Conservation (phyloP, 2,329 filamentous ascomycete species). For the Sclerotinia nivalis region DNA sequence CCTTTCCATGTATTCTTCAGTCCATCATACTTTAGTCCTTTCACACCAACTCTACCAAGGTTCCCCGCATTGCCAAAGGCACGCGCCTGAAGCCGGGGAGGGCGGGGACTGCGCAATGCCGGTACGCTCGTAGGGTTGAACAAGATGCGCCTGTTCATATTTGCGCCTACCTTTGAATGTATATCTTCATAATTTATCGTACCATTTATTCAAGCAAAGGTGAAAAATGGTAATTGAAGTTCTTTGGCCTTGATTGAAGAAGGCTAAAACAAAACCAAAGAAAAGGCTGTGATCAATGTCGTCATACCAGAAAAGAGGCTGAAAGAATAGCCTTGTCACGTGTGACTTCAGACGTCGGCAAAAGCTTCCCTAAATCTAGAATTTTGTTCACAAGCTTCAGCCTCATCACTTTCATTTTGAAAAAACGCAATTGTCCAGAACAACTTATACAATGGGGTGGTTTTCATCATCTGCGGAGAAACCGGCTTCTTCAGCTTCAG, state of each 20-base stretch:
- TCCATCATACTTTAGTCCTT: constrained; percentile 22
- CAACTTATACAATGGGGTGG: constrained; percentile 57
- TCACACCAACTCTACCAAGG: constrained; percentile 25
- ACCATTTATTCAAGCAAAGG: neutral
- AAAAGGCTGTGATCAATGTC: neutral
- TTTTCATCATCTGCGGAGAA: constrained; percentile 51
- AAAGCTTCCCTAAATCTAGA: constrained; percentile 20
- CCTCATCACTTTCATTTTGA: constrained; percentile 11
- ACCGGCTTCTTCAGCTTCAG: neutral
- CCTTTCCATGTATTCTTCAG: constrained; percentile 28
- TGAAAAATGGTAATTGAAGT: neutral
- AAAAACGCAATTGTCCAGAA: constrained; percentile 21
- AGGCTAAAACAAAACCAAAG: neutral
- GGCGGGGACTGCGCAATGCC: constrained; percentile 38
- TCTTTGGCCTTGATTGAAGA: neutral
- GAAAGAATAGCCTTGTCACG: constrained; percentile 23
- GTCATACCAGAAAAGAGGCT: neutral
- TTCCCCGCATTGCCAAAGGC: constrained; percentile 34
- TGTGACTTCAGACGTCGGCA: neutral
- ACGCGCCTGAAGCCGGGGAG: constrained; percentile 25
- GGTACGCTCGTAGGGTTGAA: constrained; percentile 43
- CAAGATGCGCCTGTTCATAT: constrained; percentile 38
- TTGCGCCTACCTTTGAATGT: constrained; percentile 15
- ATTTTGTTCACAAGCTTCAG: constrained; percentile 25
- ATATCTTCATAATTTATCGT: constrained; percentile 14